phyloP scores from a whole-genome alignment of 805 yeast species.

The Lachancea nothofagi region DNA sequence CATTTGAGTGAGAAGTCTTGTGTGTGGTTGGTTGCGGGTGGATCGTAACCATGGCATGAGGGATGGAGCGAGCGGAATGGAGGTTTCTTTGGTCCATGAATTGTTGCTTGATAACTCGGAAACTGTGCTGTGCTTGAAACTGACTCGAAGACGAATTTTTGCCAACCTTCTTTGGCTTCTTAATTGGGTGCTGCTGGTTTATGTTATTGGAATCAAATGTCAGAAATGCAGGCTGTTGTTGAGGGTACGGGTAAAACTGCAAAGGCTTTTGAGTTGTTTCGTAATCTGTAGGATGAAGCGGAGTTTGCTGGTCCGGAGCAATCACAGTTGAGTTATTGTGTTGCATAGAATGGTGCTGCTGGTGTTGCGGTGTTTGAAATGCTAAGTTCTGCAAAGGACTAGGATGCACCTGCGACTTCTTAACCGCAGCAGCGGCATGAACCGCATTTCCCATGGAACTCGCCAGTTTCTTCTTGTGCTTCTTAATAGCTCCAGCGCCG shows the following conservation, averaged over 20 bases:
- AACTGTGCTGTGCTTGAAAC: slow-evolving; percentile 29
- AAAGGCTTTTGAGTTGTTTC: slow-evolving; percentile 32
- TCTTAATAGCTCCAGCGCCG: slow-evolving; percentile 5
- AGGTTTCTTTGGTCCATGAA: slow-evolving; percentile 15
- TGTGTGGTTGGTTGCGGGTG: slow-evolving; percentile 29
- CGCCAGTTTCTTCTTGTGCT: slow-evolving; percentile 11
- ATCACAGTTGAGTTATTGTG: slow-evolving; percentile 10
- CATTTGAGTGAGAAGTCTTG: slow-evolving; percentile 9
- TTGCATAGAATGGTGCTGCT: slow-evolving; percentile 7
- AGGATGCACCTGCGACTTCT: slow-evolving; percentile 21
- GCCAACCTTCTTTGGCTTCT: slow-evolving; percentile 17
- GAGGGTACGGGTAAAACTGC: slow-evolving; percentile 31
- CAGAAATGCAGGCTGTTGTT: slow-evolving; percentile 13
- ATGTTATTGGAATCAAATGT: slow-evolving; percentile 3
- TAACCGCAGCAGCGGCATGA: slow-evolving; percentile 8
- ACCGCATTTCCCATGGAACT: slow-evolving; percentile 4
- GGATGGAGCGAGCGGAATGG: slow-evolving; percentile 15
- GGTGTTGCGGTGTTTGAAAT: slow-evolving; percentile 33
- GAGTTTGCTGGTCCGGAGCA: slow-evolving; percentile 11
- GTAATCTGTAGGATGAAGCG: slow-evolving; percentile 8
- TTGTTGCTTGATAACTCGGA: slow-evolving; percentile 19
- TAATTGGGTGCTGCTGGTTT: slow-evolving; percentile 12
- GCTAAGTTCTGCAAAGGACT: slow-evolving; percentile 31
- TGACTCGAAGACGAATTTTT: slow-evolving; percentile 15
- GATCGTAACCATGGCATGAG: slow-evolving; percentile 31